A percentile compares a stretch with the other conserved stretches of the same genome.
phyloP scores from a whole-genome alignment of 2,329 filamentous ascomycete species.

The Didymella arachidicola region DNA sequence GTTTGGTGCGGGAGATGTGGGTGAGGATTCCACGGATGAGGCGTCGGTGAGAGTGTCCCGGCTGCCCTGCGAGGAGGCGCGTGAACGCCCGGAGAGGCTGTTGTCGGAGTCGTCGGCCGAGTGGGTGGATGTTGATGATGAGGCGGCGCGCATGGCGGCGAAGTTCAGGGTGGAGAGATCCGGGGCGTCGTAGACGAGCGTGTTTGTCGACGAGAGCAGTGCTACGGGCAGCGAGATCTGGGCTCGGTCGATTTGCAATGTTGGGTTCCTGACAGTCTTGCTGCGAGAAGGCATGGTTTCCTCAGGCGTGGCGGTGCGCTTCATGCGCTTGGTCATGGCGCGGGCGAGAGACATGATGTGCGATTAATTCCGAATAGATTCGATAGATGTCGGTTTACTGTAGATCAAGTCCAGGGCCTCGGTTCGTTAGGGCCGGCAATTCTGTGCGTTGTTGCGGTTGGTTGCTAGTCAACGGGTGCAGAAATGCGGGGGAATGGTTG shows the following conservation, averaged over 20 bases:
- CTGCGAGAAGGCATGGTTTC: slow-evolving; percentile 46
- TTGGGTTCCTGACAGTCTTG: slow-evolving; percentile 56
- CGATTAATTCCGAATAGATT: slow-evolving; percentile 43
- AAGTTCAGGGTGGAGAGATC: slow-evolving; percentile 66
- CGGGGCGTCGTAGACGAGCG: slow-evolving; percentile 93
- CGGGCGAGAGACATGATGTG: slow-evolving; percentile 67
- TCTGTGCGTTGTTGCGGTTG: slow-evolving; percentile 33
- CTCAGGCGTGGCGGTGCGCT: slow-evolving; percentile 59
- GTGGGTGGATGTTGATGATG: slow-evolving; percentile 64
- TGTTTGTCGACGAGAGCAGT: slow-evolving; percentile 92
- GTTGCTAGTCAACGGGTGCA: slow-evolving; percentile 38
- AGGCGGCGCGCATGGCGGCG: slow-evolving; percentile 35
- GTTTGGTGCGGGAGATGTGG: slow-evolving; percentile 62
- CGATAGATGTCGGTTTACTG: slow-evolving; percentile 34
- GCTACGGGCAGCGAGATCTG: slow-evolving; percentile 90
- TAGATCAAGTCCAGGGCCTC: slow-evolving; percentile 11
- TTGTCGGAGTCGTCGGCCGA: slow-evolving; percentile 78
- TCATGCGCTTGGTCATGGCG: slow-evolving; percentile 74
- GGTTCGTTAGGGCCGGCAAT: slow-evolving; percentile 42
- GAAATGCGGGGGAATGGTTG: slow-evolving; percentile 44
- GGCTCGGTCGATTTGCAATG: slow-evolving; percentile 62
- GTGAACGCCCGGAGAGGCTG: slow-evolving; percentile 58
- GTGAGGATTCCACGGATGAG: slow-evolving; percentile 59
- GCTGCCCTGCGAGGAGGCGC: slow-evolving; percentile 61
- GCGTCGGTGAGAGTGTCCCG: slow-evolving; percentile 73